Evolutionary conservation across 257 asterid species (phyloP).

Genomic region (Phtheirospermum japonicum): DNA sequence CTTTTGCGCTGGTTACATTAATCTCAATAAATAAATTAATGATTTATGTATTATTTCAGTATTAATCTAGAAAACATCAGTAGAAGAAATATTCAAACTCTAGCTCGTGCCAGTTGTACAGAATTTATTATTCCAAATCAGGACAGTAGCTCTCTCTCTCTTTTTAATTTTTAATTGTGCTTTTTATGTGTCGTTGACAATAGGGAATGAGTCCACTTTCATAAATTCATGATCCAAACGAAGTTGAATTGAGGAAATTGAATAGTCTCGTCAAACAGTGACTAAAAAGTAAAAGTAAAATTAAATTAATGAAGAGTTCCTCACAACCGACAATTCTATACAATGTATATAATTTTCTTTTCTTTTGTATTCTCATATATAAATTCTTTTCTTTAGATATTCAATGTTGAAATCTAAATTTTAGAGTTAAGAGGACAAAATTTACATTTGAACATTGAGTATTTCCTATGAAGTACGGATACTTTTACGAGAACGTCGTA

Average conservation of each 20-base stretch:
- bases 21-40: neutral
- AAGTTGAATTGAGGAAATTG: slow-evolving; percentile 8
- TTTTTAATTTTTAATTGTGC: neutral
- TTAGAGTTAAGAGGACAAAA: no score
- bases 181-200: neutral
- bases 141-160: neutral
- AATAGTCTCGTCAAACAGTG: slow-evolving; percentile 9
- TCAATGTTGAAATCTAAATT: no score
- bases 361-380: no score
- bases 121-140: neutral
- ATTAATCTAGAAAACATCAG: neutral
- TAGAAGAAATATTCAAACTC: neutral
- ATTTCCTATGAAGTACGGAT: no score
- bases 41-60: neutral
- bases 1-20: neutral
- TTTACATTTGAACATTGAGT: no score
- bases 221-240: slow-evolving; percentile 12
- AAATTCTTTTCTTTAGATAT: no score
- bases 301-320: no score
- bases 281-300: neutral
- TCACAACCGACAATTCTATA: neutral
- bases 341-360: no score
- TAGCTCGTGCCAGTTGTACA: slow-evolving; percentile 14
- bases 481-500: no score
- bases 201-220: slow-evolving; percentile 14